Evolutionary conservation across 2,329 filamentous ascomycete genomes (phyloP).

Genomic region (Monosporascus sp.): DNA sequence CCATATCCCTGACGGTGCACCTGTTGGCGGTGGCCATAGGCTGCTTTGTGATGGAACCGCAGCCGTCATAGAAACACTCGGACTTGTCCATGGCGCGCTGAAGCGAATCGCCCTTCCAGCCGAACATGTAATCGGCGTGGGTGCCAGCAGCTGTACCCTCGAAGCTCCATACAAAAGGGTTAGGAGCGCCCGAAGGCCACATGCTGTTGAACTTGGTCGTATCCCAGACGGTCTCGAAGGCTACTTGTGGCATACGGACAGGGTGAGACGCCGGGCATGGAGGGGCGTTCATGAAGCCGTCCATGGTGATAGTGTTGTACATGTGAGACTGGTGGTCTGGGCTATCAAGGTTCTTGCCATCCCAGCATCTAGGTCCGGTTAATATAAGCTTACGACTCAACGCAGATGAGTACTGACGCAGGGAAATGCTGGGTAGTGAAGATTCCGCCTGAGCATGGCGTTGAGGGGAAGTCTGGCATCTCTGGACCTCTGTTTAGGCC

Average conservation of each 20-base stretch:
- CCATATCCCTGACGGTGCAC: constrained; percentile 19
- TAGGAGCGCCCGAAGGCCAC: constrained; percentile 24
- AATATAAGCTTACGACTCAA: neutral
- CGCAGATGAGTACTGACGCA: constrained; percentile 15
- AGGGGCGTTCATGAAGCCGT: constrained; percentile 12
- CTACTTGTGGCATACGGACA: constrained; percentile 34
- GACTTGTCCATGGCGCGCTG: constrained; percentile 29
- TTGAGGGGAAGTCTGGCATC: constrained; percentile 30
- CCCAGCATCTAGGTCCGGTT: constrained; percentile 13
- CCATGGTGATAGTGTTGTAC: constrained; percentile 20
- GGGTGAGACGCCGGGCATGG: constrained; percentile 23
- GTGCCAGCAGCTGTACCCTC: constrained; percentile 26
- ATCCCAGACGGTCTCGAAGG: constrained; percentile 39
- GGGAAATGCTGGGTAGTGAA: constrained; percentile 34
- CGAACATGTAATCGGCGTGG: constrained; percentile 33
- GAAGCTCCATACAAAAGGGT: constrained; percentile 23
- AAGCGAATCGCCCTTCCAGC: constrained; percentile 25
- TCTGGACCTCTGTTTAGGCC: constrained; percentile 31
- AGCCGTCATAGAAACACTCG: constrained; percentile 32
- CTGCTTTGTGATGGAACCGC: constrained; percentile 21
- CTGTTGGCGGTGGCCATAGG: constrained; percentile 15
- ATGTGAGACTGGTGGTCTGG: constrained; percentile 16
- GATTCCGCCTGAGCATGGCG: constrained; percentile 33
- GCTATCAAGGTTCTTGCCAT: constrained; percentile 17
- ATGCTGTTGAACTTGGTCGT: constrained; percentile 31